Conservation (phyloP, 495 filamentous ascomycete species). For the Hypoxylon intermedium region DNA sequence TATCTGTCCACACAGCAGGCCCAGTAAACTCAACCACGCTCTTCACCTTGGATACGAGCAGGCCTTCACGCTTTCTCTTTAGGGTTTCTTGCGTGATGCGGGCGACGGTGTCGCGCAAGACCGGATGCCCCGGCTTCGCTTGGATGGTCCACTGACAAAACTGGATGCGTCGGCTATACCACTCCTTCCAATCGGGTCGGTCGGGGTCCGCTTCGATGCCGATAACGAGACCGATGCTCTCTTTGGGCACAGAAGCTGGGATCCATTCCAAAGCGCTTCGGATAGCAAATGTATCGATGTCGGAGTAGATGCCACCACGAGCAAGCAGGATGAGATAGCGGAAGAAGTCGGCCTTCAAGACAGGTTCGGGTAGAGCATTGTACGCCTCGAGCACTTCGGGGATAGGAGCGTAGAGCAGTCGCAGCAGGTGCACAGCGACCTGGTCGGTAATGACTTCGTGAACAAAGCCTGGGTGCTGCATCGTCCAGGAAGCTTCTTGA, state of each 20-base stretch:
- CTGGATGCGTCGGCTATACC: constrained; percentile 95
- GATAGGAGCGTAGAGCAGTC: constrained; percentile 83
- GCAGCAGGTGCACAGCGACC: constrained; percentile 79
- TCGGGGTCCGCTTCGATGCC: constrained; percentile 98
- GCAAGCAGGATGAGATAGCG: constrained; percentile 94
- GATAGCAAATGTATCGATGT: constrained; percentile 91
- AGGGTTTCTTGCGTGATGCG: constrained; percentile 85
- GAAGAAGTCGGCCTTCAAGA: constrained; percentile 98
- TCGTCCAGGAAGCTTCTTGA: constrained; percentile 89
- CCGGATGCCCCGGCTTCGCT: constrained; percentile 90
- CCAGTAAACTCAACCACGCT: constrained; percentile 96
- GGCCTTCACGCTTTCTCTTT: constrained; percentile 72
- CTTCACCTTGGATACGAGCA: constrained; percentile 73
- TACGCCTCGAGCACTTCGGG: constrained; percentile 96
- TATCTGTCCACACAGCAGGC: constrained; percentile 93
- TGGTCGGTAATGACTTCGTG: constrained; percentile 97
- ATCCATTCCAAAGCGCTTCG: constrained; percentile 87
- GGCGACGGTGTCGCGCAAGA: constrained; percentile 85
- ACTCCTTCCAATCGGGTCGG: constrained; percentile 87
- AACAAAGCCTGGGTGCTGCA: constrained; percentile 86
- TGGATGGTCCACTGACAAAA: constrained; percentile 99
- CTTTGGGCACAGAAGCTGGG: constrained; percentile 75
- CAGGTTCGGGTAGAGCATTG: constrained; percentile 78
- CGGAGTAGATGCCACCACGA: constrained; percentile 92
- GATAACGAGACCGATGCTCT: constrained; percentile 81